phyloP scores from a whole-genome alignment of 2,329 filamentous ascomycete genomes.

The Chaetomium globosum region DNA sequence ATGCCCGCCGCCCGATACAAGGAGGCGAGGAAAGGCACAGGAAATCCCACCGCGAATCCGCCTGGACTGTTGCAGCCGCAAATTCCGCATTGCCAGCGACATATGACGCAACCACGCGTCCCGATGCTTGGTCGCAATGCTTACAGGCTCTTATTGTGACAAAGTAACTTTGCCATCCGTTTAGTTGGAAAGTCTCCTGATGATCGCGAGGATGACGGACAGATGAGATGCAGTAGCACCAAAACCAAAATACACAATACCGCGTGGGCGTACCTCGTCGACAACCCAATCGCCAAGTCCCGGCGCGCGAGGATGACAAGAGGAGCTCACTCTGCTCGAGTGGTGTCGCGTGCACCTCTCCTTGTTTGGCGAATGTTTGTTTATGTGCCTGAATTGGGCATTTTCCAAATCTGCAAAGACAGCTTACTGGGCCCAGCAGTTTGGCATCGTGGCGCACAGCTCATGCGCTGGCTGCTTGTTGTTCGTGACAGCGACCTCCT shows the following conservation, averaged over 20 bases:
- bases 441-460: neutral
- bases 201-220: neutral
- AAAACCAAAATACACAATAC: neutral
- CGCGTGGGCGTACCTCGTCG: no score
- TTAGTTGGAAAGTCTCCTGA: neutral
- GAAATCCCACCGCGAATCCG: no score
- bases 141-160: neutral
- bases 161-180: neutral
- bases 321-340: neutral
- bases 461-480: neutral
- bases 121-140: neutral
- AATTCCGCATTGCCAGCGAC: neutral
- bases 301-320: neutral
- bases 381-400: neutral
- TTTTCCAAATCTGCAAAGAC: neutral
- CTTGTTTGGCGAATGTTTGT: neutral
- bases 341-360: neutral
- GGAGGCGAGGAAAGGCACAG: neutral
- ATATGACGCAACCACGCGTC: neutral
- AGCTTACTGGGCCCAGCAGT: slow-evolving; percentile 5
- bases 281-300: neutral
- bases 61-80: neutral
- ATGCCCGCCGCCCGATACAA: neutral
- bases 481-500: neutral
- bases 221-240: neutral